These are phyloP conservation scores for Alternaria brassicicola DNA, from an alignment of 2,329 filamentous ascomycete genomes.

Conservation along the genomic window DNA sequence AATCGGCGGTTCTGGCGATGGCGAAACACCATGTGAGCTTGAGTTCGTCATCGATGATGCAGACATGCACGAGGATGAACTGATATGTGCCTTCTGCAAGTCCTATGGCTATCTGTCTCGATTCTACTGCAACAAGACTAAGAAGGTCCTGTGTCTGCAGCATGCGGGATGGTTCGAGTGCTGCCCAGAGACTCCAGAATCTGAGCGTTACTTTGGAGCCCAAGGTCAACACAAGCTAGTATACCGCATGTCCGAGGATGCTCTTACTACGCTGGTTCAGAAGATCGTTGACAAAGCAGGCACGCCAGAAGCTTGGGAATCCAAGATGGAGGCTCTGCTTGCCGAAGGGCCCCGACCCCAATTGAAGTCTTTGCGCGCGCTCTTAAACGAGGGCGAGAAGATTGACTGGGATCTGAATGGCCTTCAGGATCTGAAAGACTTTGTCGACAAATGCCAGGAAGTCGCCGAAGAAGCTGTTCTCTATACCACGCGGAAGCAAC, in stretches of 20 bases:
- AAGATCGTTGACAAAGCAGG: conserved; percentile 86
- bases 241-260: conserved; percentile 77
- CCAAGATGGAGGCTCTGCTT: conserved; percentile 84
- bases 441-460: conserved; percentile 95
- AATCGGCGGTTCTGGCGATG: conserved; percentile 60
- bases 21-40: conserved; percentile 36
- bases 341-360: conserved; percentile 84
- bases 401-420: conserved; percentile 90
- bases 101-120: conserved; percentile 88
- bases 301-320: conserved; percentile 85
- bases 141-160: conserved; percentile 80
- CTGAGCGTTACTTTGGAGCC: conserved; percentile 66
- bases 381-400: conserved; percentile 92
- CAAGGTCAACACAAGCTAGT: conserved; percentile 70
- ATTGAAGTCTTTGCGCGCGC: conserved; percentile 80
- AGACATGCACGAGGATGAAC: conserved; percentile 87
- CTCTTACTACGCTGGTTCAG: conserved; percentile 68
- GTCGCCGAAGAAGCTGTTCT: conserved; percentile 97
- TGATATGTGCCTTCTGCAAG: conserved; percentile 92
- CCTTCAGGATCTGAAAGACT: conserved; percentile 79
- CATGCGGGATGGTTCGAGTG: conserved; percentile 84
- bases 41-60: conserved; percentile 58
- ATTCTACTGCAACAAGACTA: conserved; percentile 81
- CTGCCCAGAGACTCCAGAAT: conserved; percentile 68
- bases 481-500: conserved; percentile 96